Evolutionary conservation across 225 moss, liverwort and hornwort species (phyloP).

Genomic region (Polytrichum commune): DNA sequence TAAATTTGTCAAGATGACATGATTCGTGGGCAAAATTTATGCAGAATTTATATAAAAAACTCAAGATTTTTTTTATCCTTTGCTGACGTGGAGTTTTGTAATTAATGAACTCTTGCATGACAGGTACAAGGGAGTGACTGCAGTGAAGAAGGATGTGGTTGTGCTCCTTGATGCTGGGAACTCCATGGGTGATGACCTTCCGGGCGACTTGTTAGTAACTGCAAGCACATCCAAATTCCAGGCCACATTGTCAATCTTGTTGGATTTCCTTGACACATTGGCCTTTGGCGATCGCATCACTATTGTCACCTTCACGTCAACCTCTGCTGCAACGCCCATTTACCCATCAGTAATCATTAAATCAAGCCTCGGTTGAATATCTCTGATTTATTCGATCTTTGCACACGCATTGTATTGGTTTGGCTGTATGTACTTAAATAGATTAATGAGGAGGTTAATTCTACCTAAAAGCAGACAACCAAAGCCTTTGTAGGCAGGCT

Average conservation of each 20-base stretch:
- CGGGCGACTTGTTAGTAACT: slow-evolving; percentile 1
- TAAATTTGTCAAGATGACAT: too few species aligned
- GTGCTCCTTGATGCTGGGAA: slow-evolving; percentile 12
- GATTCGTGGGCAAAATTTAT: too few species aligned
- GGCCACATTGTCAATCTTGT: slow-evolving; percentile 5
- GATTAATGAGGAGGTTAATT: background rate
- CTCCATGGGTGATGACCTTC: slow-evolving; percentile 3
- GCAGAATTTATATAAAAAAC: too few species aligned
- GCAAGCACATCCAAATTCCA: background rate
- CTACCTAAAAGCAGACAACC: background rate
- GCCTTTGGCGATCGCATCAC: slow-evolving; percentile 4
- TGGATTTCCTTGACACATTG: slow-evolving; percentile 4
- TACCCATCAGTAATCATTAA: background rate
- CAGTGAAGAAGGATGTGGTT: slow-evolving; percentile 8
- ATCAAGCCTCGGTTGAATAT: background rate
- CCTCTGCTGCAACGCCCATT: background rate
- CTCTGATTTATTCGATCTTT: too few species aligned
- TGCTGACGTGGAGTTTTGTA: too few species aligned
- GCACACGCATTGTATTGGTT: slow-evolving; percentile 1
- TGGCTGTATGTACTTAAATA: background rate
- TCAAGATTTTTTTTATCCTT: background rate
- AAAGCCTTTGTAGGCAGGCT: background rate
- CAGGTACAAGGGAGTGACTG: slow-evolving; percentile 8
- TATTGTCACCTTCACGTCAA: background rate
- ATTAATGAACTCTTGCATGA: background rate